phyloP scores from a whole-genome alignment of 768 basidiomycete species.

The Podaxis sp. region DNA sequence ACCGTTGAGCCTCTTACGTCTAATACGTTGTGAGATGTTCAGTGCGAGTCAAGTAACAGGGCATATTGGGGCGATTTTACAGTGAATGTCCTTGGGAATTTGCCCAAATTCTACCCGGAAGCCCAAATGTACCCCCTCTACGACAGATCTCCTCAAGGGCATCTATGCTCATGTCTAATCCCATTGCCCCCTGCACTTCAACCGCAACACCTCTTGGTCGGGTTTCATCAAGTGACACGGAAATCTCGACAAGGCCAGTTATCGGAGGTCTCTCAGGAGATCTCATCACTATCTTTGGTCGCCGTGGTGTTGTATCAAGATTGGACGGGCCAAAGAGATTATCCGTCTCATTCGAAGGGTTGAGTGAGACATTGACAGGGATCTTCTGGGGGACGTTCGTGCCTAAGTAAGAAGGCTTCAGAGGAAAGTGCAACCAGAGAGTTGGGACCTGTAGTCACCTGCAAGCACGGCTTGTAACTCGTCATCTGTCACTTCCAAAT shows the following conservation, averaged over 20 bases:
- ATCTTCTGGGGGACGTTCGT: constrained; percentile 57
- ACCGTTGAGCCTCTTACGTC: too few relatives aligned
- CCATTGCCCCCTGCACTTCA: constrained; percentile 60
- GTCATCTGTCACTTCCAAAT: constrained; percentile 44
- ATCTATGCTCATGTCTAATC: constrained; percentile 49
- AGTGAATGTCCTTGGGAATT: constrained; percentile 28
- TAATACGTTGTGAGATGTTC: too few relatives aligned
- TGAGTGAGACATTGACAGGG: constrained; percentile 71
- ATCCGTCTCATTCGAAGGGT: constrained; percentile 38
- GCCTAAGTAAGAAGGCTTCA: constrained; percentile 35
- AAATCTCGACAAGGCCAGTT: constrained; percentile 63
- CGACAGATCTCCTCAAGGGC: constrained; percentile 70
- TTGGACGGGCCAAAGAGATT: constrained; percentile 45
- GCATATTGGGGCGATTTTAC: not conserved
- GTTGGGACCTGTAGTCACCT: constrained; percentile 38
- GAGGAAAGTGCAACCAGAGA: not conserved
- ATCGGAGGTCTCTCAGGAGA: constrained; percentile 66
- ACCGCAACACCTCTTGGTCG: constrained; percentile 55
- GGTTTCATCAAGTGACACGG: constrained; percentile 59
- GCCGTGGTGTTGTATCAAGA: constrained; percentile 37
- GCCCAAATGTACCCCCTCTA: constrained; percentile 67
- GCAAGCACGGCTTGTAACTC: constrained; percentile 65
- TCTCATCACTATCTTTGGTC: constrained; percentile 62
- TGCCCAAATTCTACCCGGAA: constrained; percentile 69
- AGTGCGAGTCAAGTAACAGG: too few relatives aligned